Evolutionary conservation across 1,284 basidiomycete genomes (phyloP), one percentile per base, ranked within the genome.

Genomic region (Tilletia caries): DNA sequence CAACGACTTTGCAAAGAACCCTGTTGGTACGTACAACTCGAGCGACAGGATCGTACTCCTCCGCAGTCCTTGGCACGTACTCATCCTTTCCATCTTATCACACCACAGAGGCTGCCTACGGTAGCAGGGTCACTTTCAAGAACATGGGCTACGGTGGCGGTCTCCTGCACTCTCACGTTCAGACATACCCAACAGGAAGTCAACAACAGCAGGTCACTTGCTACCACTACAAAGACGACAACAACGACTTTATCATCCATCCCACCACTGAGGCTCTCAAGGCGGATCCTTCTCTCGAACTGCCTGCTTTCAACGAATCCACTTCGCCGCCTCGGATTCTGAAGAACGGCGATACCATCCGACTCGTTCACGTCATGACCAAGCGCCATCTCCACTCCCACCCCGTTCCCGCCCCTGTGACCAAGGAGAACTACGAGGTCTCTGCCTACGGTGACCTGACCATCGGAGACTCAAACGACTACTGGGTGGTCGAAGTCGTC

Each of bases 131-230:
- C 67, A 96, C 95, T 0, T 86, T 99, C 41, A 98, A 99, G 84
- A 98, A 97, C 85, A 92, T 95, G 87, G 95, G 95, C 20, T 98
- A 92, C 87, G 96, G 95, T 37, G 95, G 95, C 68, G 95, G 96
- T 50, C 87, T 98, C 3, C 86, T 98, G 1, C 96, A 98, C 84
- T 98, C 95, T 15, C 96, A 98, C 84, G 88, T 95, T 25, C 95
- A 98, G 83, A 91, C 92, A 0, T 98, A 91, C 83, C 96, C 96
- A 0, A 87, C 89, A 20, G 95, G 95, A n/a, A 96, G 93, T 0
- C 86, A 87, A 70, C 95, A 98, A 83, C 95, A 98, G 81, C 96
- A 98, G 84, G 90, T 98, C 13, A 99, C 95, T 0, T 98, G 95
- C 85, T 98, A 98, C 84, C 95, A 98, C 86, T 98, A 98, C 89